Conservation (phyloP, 495 filamentous ascomycete genomes). For the Penicillium angulare region DNA sequence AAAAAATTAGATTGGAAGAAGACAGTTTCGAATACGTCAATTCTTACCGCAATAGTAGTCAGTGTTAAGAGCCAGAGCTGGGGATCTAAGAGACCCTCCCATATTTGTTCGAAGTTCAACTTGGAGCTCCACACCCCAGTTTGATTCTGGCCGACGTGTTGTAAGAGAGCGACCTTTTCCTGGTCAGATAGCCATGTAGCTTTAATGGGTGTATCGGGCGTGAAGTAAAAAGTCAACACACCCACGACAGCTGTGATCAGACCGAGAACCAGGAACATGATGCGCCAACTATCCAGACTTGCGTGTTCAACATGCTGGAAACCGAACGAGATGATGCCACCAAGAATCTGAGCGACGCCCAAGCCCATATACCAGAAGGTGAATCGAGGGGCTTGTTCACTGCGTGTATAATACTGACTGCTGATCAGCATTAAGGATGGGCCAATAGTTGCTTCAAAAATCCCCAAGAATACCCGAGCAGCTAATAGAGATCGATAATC, state of each 20-base stretch:
- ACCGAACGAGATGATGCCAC: constrained; percentile 57
- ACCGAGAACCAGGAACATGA: constrained; percentile 66
- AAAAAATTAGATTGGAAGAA: not conserved
- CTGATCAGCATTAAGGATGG: constrained; percentile 53
- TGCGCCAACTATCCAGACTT: constrained; percentile 54
- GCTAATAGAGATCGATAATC: constrained; percentile 19
- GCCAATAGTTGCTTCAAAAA: constrained; percentile 63
- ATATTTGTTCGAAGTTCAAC: constrained; percentile 37
- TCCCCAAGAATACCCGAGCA: constrained; percentile 58
- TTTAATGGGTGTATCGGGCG: constrained; percentile 59
- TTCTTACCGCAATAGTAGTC: constrained; percentile 31
- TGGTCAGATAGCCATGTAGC: constrained; percentile 55
- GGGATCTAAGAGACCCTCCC: constrained; percentile 30
- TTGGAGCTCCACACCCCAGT: constrained; percentile 50
- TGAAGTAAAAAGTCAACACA: constrained; percentile 47
- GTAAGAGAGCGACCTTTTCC: constrained; percentile 48
- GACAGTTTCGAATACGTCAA: not conserved
- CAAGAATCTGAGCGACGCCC: constrained; percentile 61
- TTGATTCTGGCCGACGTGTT: constrained; percentile 53
- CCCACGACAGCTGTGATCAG: constrained; percentile 55
- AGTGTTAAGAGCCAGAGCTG: constrained; percentile 40
- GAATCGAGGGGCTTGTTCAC: constrained; percentile 62
- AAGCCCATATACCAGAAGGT: constrained; percentile 64
- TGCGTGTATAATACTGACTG: constrained; percentile 58
- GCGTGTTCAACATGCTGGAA: constrained; percentile 37